phyloP scores from a whole-genome alignment of 768 basidiomycete species.

The Tulasnella sp. region DNA sequence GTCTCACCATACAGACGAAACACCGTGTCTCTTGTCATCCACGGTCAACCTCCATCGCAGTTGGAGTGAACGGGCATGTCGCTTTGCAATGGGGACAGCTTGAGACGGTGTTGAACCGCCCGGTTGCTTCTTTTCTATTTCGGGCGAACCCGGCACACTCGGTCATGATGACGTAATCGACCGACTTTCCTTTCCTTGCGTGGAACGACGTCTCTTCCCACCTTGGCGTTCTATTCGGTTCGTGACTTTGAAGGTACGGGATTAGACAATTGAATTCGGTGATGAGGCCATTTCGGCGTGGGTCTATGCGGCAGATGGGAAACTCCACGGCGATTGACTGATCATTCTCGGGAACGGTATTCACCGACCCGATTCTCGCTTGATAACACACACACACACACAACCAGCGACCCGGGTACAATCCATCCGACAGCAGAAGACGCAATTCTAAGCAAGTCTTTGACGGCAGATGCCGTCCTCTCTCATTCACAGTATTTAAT shows the following conservation, averaged over 20 bases:
- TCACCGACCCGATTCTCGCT: background rate
- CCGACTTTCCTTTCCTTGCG: background rate
- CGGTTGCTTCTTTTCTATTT: background rate
- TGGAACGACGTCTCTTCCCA: background rate
- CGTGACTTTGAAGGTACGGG: background rate
- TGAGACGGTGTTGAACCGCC: background rate
- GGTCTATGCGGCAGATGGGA: background rate
- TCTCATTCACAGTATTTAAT: background rate
- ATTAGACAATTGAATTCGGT: background rate
- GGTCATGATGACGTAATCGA: background rate
- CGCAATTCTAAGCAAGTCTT: background rate
- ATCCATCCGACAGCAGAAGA: background rate
- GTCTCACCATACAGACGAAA: background rate
- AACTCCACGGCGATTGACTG: slow-evolving; percentile 2
- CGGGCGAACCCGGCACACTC: background rate
- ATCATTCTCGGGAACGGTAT: background rate
- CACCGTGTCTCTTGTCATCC: background rate
- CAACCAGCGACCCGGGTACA: background rate
- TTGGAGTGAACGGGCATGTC: background rate
- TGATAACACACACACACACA: slow-evolving; percentile 8
- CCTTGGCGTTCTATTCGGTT: background rate
- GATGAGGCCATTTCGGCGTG: background rate
- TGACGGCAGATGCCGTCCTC: background rate
- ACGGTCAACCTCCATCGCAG: background rate
- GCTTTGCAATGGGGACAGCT: background rate